Evolutionary conservation across 1,284 basidiomycete species (phyloP).

Genomic region (Porogramme epimiltina): DNA sequence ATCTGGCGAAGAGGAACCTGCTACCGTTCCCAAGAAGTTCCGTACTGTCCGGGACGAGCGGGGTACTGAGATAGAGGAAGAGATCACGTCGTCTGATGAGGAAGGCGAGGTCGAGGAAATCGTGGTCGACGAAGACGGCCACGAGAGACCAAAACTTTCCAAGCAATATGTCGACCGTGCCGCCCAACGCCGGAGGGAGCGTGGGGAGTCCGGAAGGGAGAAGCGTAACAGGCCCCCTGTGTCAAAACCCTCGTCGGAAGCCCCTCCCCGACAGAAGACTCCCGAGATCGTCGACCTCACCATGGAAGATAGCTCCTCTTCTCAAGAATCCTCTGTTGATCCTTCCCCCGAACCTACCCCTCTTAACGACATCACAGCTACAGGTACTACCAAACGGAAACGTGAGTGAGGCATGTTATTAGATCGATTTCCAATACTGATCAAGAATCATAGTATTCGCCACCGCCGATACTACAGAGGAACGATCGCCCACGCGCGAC

Average conservation of each 20-base stretch:
- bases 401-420: constrained; percentile 5
- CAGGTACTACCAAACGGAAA: constrained; percentile 21
- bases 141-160: not conserved
- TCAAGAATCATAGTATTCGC: not conserved
- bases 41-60: constrained; percentile 20
- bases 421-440: not conserved
- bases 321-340: not conserved
- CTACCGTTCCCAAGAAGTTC: constrained; percentile 20
- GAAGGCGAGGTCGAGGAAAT: constrained; percentile 59
- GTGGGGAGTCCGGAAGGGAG: constrained; percentile 8
- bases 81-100: constrained; percentile 34
- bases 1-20: constrained; percentile 8
- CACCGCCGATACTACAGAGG: not conserved
- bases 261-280: no score
- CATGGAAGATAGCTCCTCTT: constrained; percentile 20
- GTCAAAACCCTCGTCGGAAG: constrained; percentile 8
- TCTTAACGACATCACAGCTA: not conserved
- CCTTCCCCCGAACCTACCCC: constrained; percentile 2
- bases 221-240: constrained; percentile 14
- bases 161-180: no score
- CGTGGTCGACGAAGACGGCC: constrained; percentile 46
- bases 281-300: constrained; percentile 24
- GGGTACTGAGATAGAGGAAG: constrained; percentile 6
- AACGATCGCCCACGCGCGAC: not conserved
- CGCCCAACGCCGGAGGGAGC: constrained; percentile 7